These are phyloP conservation scores for Penicillium antarcticum DNA, from an alignment of 495 filamentous ascomycete species.

Conservation along the genomic window DNA sequence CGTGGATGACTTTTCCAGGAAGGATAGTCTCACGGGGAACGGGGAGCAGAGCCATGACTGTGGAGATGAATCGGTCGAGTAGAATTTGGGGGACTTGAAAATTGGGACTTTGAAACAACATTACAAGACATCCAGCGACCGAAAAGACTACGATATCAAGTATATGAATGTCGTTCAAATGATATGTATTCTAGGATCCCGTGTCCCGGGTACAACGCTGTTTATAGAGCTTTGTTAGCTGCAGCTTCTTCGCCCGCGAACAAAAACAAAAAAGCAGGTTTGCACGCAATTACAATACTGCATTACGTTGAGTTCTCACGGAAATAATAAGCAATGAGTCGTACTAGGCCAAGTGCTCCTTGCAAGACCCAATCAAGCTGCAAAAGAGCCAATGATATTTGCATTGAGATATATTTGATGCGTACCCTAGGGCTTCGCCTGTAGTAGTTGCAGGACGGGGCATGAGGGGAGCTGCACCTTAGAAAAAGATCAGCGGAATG, in stretches of 20 bases:
- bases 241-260: not conserved
- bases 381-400: not conserved
- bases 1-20: not conserved
- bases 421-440: not conserved
- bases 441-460: not conserved
- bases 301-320: slow-evolving; percentile 6
- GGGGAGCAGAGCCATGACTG: slow-evolving; percentile 5
- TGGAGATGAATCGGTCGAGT: slow-evolving; percentile 2
- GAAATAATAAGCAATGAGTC: not conserved
- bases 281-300: slow-evolving; percentile 5
- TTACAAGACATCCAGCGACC: not conserved
- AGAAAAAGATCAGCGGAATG: not conserved
- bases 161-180: not conserved
- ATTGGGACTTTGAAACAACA: slow-evolving; percentile 4
- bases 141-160: not conserved
- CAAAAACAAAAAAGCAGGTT: not conserved
- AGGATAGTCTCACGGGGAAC: not conserved
- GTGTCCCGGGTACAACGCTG: not conserved
- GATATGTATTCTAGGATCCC: not conserved
- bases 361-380: not conserved
- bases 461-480: not conserved
- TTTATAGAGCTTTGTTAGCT: not conserved
- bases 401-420: not conserved
- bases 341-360: not conserved
- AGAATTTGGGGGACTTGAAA: not conserved